These are phyloP conservation scores for Penicillium paxilli DNA, from an alignment of 495 filamentous ascomycete genomes.

Conservation along the genomic window DNA sequence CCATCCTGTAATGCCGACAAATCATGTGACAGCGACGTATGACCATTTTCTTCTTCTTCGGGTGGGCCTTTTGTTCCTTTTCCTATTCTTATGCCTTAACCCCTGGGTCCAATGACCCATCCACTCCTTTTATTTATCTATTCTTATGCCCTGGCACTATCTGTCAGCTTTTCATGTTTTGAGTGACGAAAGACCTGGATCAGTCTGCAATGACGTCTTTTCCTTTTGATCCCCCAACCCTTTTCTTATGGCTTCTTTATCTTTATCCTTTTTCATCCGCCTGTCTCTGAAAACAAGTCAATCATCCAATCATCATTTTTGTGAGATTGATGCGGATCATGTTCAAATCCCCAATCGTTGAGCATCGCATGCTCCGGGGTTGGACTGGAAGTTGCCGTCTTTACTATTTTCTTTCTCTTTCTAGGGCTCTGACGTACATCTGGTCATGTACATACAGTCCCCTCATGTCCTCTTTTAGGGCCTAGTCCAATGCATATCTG, in stretches of 20 bases:
- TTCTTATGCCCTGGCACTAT: slow-evolving; percentile 9
- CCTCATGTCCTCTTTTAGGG: slow-evolving; percentile 3
- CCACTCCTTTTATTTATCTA: slow-evolving; percentile 17
- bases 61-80: slow-evolving; percentile 7
- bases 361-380: slow-evolving; percentile 2
- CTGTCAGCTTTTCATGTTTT: slow-evolving; percentile 14
- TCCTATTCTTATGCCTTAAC: not conserved
- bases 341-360: slow-evolving; percentile 1
- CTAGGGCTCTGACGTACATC: slow-evolving; percentile 20
- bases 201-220: slow-evolving; percentile 27
- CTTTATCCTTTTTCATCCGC: not conserved
- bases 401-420: slow-evolving; percentile 5
- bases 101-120: not conserved
- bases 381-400: slow-evolving; percentile 2
- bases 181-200: slow-evolving; percentile 26
- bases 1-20: slow-evolving; percentile 52
- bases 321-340: not conserved
- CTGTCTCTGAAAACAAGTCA: not conserved
- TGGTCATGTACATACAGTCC: slow-evolving; percentile 22
- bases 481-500: slow-evolving; percentile 18
- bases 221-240: slow-evolving; percentile 8
- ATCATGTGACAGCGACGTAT: slow-evolving; percentile 46
- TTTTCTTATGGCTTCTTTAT: slow-evolving; percentile 1
- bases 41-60: slow-evolving; percentile 17
- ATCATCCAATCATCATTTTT: not conserved